These are phyloP conservation scores for Hypholoma fasciculare DNA, from an alignment of 768 basidiomycete species.

Conservation along the genomic window DNA sequence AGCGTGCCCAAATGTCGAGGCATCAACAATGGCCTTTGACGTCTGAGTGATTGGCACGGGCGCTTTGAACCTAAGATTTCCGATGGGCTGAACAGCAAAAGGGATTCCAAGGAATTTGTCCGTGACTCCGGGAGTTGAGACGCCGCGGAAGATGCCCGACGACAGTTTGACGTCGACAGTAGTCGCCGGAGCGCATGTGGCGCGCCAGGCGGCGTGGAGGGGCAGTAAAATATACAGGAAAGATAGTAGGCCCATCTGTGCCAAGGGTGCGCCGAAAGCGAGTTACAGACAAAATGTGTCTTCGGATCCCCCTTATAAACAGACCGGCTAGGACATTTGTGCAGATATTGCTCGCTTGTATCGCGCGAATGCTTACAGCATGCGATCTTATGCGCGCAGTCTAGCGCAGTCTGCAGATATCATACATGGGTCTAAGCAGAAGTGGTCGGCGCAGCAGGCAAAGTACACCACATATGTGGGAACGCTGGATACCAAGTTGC, in stretches of 20 bases:
- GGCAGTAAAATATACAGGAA: background rate
- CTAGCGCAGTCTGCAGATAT: background rate
- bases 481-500: background rate
- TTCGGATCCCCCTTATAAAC: background rate
- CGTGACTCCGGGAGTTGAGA: slow-evolving; percentile 31
- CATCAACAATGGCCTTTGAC: slow-evolving; percentile 28
- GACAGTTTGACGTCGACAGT: slow-evolving; percentile 19
- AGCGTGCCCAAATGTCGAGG: slow-evolving; percentile 39
- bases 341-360: no score
- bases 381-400: background rate
- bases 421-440: background rate
- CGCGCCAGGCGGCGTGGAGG: background rate
- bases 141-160: slow-evolving; percentile 38
- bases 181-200: background rate
- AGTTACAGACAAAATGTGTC: background rate
- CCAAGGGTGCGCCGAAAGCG: background rate
- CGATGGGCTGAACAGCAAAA: slow-evolving; percentile 47
- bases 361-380: no score
- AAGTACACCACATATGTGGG: background rate
- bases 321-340: no score
- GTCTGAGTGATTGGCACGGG: slow-evolving; percentile 33
- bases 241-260: background rate
- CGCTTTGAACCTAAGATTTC: slow-evolving; percentile 43
- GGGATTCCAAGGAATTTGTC: slow-evolving; percentile 52
- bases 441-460: background rate